These are phyloP conservation scores for Eimeria falciformis DNA, from an alignment of 169 alveolate species.

Conservation along the genomic window DNA sequence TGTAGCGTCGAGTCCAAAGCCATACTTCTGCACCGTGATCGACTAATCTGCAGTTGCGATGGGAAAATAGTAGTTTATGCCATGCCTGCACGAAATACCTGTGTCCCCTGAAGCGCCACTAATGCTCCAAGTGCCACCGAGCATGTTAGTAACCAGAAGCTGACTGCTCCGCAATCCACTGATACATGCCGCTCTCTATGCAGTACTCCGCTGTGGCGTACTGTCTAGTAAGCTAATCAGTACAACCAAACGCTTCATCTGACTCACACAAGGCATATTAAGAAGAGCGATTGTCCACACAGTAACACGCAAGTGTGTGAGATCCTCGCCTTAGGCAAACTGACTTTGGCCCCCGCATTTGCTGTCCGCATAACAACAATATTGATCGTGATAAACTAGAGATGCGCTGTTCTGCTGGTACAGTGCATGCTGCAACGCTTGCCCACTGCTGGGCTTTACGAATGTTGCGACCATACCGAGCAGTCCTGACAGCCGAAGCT, in stretches of 20 bases:
- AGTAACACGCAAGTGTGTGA: not conserved
- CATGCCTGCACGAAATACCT: not conserved
- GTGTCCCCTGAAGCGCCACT: slow-evolving; percentile 5
- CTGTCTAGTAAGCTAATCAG: not conserved
- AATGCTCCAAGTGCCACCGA: not conserved
- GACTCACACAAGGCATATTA: slow-evolving; percentile 4
- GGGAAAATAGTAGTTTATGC: not conserved
- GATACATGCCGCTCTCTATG: not conserved
- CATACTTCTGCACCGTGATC: not conserved
- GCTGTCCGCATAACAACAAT: not conserved
- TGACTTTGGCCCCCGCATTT: not conserved
- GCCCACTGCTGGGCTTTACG: too few relatives aligned
- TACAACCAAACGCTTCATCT: not conserved
- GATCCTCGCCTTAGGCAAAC: not conserved
- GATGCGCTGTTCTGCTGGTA: too few relatives aligned
- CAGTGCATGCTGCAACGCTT: too few relatives aligned
- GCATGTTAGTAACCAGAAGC: not conserved
- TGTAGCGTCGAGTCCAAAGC: slow-evolving; percentile 8
- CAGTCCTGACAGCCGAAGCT: too few relatives aligned
- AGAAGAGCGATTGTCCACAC: not conserved
- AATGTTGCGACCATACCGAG: too few relatives aligned
- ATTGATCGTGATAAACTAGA: not conserved
- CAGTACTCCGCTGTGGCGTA: slow-evolving; percentile 9
- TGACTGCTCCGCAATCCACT: not conserved
- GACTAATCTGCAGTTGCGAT: not conserved